Evolutionary conservation across 2,329 filamentous ascomycete genomes (phyloP), one percentile per base, ranked within the genome.

Genomic region (Gaeumannomyces sp.): DNA sequence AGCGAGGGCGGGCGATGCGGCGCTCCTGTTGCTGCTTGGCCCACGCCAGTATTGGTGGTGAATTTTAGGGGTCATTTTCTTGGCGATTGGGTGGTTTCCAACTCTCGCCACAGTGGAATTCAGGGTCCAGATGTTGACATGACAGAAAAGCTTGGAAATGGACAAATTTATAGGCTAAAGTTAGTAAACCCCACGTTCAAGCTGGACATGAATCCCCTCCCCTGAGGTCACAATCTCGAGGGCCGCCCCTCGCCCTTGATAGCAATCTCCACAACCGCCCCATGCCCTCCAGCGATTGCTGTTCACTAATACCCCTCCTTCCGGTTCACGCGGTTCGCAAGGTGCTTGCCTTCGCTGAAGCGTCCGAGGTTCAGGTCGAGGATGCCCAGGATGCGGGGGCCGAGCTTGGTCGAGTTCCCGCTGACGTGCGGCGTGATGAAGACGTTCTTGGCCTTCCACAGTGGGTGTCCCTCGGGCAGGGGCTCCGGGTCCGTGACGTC

Each of bases 401-500:
- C 62, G 14, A 61, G 65, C 28, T 59, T 19, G 13, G 28, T 29
- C 6, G 63, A 64, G 59, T 65, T 35, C 65, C 67, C 68, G 64
- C 70, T 72, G 63, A 70, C 62, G 64, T 73, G 72, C 13, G 72
- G 72, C 19, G 69, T 68, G 59, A 90, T 81, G 64, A 85, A 79
- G 22, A 85, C 79, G 73, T 89, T 88, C 22, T 81, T 79, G 61
- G 84, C 76, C 59, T 79, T 80, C 88, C 88, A 90, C 58, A 90
- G 73, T 68, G 84, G 80, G 71, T 85, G 81, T 57, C 85, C 82
- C 5, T 73, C 68, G 0, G 86, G 87, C 65, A 90, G 72, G 0
- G 88, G 88, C 71, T 90, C 88, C 0, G 87, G 87, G 69, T 89
- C 86, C 3, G 87, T 85, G 1, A 90, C 88, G 73, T 89, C 87